Evolutionary conservation across 2,329 filamentous ascomycete genomes (phyloP).

Genomic region (Emmonsia crescens): DNA sequence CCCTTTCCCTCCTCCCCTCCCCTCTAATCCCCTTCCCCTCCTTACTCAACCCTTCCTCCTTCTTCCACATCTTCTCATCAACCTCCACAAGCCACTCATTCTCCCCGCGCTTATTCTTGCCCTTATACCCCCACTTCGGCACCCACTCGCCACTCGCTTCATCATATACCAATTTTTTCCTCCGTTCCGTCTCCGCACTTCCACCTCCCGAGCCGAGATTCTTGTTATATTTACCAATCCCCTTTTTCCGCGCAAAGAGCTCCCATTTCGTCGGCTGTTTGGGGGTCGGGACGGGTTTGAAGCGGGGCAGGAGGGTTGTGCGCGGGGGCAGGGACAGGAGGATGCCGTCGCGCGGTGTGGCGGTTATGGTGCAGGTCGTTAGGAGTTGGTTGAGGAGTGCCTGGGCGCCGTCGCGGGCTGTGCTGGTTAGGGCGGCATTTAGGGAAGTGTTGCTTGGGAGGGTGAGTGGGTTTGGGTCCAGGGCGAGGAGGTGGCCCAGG

Average conservation of each 20-base stretch:
- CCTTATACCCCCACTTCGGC: slow-evolving; percentile 90
- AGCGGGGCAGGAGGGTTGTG: slow-evolving; percentile 65
- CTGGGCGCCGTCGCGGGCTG: slow-evolving; percentile 83
- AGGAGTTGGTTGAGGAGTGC: slow-evolving; percentile 89
- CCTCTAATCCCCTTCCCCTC: slow-evolving; percentile 52
- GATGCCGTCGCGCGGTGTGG: slow-evolving; percentile 54
- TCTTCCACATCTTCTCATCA: slow-evolving; percentile 62
- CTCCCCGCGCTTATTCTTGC: slow-evolving; percentile 73
- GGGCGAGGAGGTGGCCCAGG: slow-evolving; percentile 72
- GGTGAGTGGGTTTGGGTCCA: slow-evolving; percentile 73
- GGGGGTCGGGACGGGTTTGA: slow-evolving; percentile 76
- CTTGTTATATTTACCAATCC: slow-evolving; percentile 74
- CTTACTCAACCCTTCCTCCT: slow-evolving; percentile 44
- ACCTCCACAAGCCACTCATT: slow-evolving; percentile 88
- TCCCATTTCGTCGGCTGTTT: slow-evolving; percentile 91
- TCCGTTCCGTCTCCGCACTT: slow-evolving; percentile 55
- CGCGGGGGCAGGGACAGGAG: slow-evolving; percentile 65
- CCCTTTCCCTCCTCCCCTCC: slow-evolving; percentile 55
- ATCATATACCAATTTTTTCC: slow-evolving; percentile 67
- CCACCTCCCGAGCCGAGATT: slow-evolving; percentile 31
- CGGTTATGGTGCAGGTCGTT: slow-evolving; percentile 69
- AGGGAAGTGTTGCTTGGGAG: slow-evolving; percentile 38
- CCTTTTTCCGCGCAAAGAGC: slow-evolving; percentile 91
- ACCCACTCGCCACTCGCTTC: slow-evolving; percentile 79
- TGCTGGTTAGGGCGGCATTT: slow-evolving; percentile 58